Base-by-base conservation (phyloP, 1,139 yeast genomes). In the Saccharomycopsis hybrid region DNA sequence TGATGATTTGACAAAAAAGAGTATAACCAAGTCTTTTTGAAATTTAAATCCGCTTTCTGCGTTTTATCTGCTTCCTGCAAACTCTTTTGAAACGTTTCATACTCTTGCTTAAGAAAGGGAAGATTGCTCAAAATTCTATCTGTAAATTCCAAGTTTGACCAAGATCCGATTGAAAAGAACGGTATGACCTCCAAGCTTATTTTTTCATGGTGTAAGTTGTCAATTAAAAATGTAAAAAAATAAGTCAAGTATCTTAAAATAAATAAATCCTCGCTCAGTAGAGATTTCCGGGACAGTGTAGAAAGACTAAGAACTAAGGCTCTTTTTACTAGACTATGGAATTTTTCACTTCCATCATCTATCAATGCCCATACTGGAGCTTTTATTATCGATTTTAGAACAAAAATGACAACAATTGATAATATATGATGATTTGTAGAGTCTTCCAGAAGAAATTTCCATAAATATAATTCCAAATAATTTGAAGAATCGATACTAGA, bases 91-190 rank as follows among this genome's bases (percentile, higher is more conserved):
- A 46, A 53, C n/a, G 57, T 54, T 43, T 59, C 57, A 47, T 59
- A 58, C 35, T 51, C 2, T n/a, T 55, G 52, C 1, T 9, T 28
- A 2, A n/a, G 24, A 45, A 47, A 1, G 49, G 46, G 32, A 24
- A 27, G 3, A 36, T 35, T 41, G 4, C 40, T 44, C 46, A 18
- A 55, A 49, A 4, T 48, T 41, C 2, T 62, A 65, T 8, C 62
- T 49, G 30, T 58, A 57, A 18, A 55, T 55, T 18, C 18, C 5
- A 72, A 46, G 29, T 60, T 59, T 8, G 55, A 54, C 77, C 75
- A 74, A 0, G 66, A 61, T 3, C 64, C 55, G 5, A 73, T 62
- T 1, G 74, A 69, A 30, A 72, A 72, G 39, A 74, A 50, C 1
- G 71, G 70, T 1, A 65, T 64, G 2, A 66, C 45, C 27, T 59